Evolutionary conservation across 345 rosid species (phyloP), one percentile per base, ranked within the genome.

Genomic region (Camelina hispida): DNA sequence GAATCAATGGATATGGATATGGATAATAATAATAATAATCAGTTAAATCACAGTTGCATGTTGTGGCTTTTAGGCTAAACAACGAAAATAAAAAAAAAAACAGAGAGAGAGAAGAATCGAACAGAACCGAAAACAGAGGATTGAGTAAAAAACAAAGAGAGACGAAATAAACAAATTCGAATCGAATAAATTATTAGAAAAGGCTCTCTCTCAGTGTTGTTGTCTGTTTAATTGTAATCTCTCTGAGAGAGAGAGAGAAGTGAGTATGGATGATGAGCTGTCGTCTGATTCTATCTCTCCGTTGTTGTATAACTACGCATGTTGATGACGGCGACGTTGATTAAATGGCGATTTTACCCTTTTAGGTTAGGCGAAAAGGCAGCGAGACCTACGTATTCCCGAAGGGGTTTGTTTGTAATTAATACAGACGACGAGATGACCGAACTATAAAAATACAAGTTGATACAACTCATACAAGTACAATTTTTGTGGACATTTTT

Each of bases 11-110:
- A 70, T 17, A 71, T 55, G 76, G 71, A 76, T 46, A 52, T 28
- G 30, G 30, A 7, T 34, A 34, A 34, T 34, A 32, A 4, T 32
- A 34, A 34, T 34, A 53, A 53, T 13, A 75, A 60, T 68, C 47
- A 34, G 74, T 78, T 53, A 54, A 50, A 50, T 35, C 72, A 71
- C 72, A 14, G 77, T 50, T 71, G 81, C 81, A 78, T 78, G 77
- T 71, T 78, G 77, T 71, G 73, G 69, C 47, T 25, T 61, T 61
- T 40, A 68, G 50, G 14, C 28, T 46, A 55, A 54, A 46, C 56
- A 56, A 74, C 66, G 17, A 18, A 37, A 56, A 44, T 8, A 9
- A 58, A 3, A 25, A 44, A 14, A 9, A 57, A 2, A 23, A 52
- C 52, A 28, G 55, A 34, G 48, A 43, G 48, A 23, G 73, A 77